Conservation (phyloP, 2,329 filamentous ascomycete genomes). For the Delphinella strobiligena region DNA sequence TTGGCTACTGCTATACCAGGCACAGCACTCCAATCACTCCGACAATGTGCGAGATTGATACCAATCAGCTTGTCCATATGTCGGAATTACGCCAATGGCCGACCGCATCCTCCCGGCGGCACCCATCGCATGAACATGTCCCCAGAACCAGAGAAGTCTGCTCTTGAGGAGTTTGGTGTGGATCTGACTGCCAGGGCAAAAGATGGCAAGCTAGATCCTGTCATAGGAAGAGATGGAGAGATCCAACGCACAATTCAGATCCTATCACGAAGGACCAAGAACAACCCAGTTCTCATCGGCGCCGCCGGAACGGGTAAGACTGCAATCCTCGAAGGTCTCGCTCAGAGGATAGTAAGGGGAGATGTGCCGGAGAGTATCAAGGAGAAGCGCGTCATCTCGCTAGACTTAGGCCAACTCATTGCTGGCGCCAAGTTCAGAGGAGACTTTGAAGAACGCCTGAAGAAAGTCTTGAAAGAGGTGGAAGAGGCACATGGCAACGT, state of each 20-base stretch:
- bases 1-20: not conserved
- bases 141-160: conserved; percentile 64
- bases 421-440: conserved; percentile 92
- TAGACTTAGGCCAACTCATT: conserved; percentile 86
- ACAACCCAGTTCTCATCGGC: conserved; percentile 90
- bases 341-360: conserved; percentile 77
- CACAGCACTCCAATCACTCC: conserved; percentile 3
- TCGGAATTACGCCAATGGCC: conserved; percentile 36
- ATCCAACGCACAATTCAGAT: conserved; percentile 94
- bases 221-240: conserved; percentile 84
- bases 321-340: conserved; percentile 80
- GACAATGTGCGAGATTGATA: not conserved
- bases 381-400: conserved; percentile 75
- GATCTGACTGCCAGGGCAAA: conserved; percentile 78
- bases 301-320: conserved; percentile 89
- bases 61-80: conserved; percentile 10
- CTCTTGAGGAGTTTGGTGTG: conserved; percentile 80
- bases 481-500: conserved; percentile 79
- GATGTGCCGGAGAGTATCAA: conserved; percentile 95
- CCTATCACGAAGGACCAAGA: conserved; percentile 83
- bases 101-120: conserved; percentile 78
- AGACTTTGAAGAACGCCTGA: conserved; percentile 90
- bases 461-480: conserved; percentile 82
- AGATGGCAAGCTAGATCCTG: conserved; percentile 85
- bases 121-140: conserved; percentile 90